phyloP scores from a whole-genome alignment of 768 basidiomycete species.

The Mycena kentingensis region DNA sequence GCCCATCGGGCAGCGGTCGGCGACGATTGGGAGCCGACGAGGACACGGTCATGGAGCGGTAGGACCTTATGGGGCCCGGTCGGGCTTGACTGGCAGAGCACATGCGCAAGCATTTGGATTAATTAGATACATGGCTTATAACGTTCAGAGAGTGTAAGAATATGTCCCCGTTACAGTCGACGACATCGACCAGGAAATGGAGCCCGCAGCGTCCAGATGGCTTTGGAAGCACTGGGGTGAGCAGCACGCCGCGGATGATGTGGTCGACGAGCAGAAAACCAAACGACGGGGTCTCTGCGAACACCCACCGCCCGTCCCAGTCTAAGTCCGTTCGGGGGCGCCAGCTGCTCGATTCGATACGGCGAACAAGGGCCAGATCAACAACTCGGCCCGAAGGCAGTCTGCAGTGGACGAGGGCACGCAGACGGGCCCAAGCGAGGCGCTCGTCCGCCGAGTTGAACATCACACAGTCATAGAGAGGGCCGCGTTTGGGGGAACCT shows the following conservation, averaged over 20 bases:
- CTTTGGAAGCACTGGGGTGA: neutral
- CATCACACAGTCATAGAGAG: neutral
- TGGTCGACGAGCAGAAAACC: neutral
- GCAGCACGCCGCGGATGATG: neutral
- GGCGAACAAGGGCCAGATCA: neutral
- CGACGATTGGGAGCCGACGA: too few species aligned
- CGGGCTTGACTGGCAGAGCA: too few species aligned
- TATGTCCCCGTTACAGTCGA: neutral
- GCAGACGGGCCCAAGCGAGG: neutral
- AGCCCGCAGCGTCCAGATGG: neutral
- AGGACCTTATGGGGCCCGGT: too few species aligned
- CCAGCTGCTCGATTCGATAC: neutral
- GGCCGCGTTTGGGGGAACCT: neutral
- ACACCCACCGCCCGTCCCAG: neutral
- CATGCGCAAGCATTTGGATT: too few species aligned
- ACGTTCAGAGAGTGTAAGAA: constrained; percentile 1
- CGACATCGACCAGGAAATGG: neutral
- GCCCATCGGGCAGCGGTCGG: too few species aligned
- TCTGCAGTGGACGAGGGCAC: neutral
- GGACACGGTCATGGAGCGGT: too few species aligned
- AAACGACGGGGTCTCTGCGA: neutral
- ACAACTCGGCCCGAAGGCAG: neutral
- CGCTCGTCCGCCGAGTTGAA: neutral
- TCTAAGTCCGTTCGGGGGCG: neutral
- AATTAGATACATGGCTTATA: neutral